Evolutionary conservation across 1,284 basidiomycete genomes (phyloP).

Genomic region (Microbotryum silenes-acaulis): DNA sequence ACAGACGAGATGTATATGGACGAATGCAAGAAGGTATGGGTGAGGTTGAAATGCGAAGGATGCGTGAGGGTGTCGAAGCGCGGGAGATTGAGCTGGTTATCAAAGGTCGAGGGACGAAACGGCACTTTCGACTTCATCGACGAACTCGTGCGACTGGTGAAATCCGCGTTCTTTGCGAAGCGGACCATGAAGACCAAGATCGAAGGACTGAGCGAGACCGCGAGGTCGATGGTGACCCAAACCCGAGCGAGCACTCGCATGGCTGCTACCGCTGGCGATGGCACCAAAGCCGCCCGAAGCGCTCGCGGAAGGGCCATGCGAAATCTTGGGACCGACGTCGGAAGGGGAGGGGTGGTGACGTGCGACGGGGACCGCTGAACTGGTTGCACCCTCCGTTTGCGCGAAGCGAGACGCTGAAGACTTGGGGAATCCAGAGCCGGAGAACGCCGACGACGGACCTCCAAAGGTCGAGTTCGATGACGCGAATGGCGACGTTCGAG

Average conservation of each 20-base stretch:
- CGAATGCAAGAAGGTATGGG: too few relatives aligned
- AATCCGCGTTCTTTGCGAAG: neutral
- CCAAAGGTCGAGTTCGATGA: neutral
- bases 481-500: conserved; percentile 10
- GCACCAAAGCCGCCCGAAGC: conserved; percentile 12
- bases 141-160: conserved; percentile 5
- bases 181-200: conserved; percentile 13
- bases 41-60: too few relatives aligned
- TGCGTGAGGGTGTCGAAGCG: too few relatives aligned
- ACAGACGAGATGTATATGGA: too few relatives aligned
- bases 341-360: too few relatives aligned
- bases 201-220: conserved; percentile 19
- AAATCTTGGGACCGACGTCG: too few relatives aligned
- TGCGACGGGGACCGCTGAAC: too few relatives aligned
- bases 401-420: too few relatives aligned
- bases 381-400: too few relatives aligned
- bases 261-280: neutral
- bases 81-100: neutral
- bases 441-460: too few relatives aligned
- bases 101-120: conserved; percentile 4
- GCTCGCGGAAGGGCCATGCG: conserved; percentile 6
- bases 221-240: conserved; percentile 22
- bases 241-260: conserved; percentile 1
- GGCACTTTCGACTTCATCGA: conserved; percentile 4
- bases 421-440: too few relatives aligned